Evolutionary conservation across 257 asterid genomes (phyloP), one percentile per base, ranked within the genome.

Genomic region (Pogostemon cablin): DNA sequence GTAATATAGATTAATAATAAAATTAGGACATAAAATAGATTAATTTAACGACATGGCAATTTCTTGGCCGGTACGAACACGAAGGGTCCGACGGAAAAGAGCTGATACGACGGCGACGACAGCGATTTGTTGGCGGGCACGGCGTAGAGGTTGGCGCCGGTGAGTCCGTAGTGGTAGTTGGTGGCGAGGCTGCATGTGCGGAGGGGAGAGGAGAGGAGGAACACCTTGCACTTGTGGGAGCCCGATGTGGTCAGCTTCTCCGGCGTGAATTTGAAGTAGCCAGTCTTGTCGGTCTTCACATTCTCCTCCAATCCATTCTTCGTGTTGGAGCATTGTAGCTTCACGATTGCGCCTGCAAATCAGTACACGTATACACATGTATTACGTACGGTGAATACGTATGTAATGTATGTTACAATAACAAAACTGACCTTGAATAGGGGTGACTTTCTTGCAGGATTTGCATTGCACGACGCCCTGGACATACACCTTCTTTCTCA

Each of bases 11-110:
- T 25, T 25, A 25, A 25, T 25, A 54, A 32, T 6, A n/a, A 68
- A 1, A 10, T 37, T 0, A 4, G 5, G 5, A 32, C 20, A 34
- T 38, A 39, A 34, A 37, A 3, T 12, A 4, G 4, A 6, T 8
- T 10, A 8, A 41, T 75, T 80, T 74, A 72, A 68, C 15, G 86
- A 38, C 96, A 86, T 3, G 87, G 83, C 54, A 74, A 2, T 10
- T 78, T 80, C 88, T 81, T 87, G 2, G 25, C 49, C 0, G 95
- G 81, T 2, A 86, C 90, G 61, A 74, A 90, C n/a, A 93, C 96
- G 40, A 90, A 85, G 37, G 97, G 97, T 0, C 89, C 96, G 0
- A 90, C 96, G 4, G 78, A 73, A 77, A 77, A 90, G 76, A 85
- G 82, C 71, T 42, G 71, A 12, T 78, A 80, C 0, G 80, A 70